Evolutionary conservation across 495 filamentous ascomycete species (phyloP).

Genomic region (Chaetomium cochliodes): DNA sequence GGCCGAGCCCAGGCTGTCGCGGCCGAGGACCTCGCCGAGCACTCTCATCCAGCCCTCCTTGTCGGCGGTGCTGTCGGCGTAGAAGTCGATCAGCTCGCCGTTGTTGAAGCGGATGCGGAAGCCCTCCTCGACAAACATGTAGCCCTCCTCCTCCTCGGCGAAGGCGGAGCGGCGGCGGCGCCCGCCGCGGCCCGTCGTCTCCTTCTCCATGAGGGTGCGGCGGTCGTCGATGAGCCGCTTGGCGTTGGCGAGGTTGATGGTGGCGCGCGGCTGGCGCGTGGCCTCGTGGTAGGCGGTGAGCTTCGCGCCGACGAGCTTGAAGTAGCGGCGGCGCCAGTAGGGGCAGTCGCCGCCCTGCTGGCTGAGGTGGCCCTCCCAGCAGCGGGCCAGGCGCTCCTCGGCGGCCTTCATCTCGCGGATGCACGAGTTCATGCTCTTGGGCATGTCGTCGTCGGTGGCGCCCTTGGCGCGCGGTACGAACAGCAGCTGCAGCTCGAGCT

Average conservation of each 20-base stretch:
- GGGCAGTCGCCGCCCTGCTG: conserved; percentile 98
- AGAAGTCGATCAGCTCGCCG: conserved; percentile 97
- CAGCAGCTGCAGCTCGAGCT: conserved; percentile 86
- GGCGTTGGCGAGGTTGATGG: conserved; percentile 93
- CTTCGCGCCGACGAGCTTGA: conserved; percentile 87
- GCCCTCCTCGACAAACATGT: conserved; percentile 99
- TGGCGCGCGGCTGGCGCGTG: conserved; percentile 90
- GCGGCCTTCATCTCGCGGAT: conserved; percentile 89
- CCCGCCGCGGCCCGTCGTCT: conserved; percentile 69
- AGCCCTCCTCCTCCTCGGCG: conserved; percentile 97
- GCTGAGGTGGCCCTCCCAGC: conserved; percentile 84
- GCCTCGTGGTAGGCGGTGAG: conserved; percentile 95
- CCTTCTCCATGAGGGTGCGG: conserved; percentile 74
- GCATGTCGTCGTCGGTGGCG: conserved; percentile 91
- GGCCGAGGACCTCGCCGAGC: conserved; percentile 77
- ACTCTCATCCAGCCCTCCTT: conserved; percentile 96
- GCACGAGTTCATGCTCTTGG: conserved; percentile 95
- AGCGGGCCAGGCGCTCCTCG: conserved; percentile 66
- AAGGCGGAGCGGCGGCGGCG: conserved; percentile 89
- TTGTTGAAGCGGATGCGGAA: conserved; percentile 98
- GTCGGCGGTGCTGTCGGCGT: conserved; percentile 78
- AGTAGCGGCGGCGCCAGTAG: conserved; percentile 98
- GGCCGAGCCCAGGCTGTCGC: conserved; percentile 41
- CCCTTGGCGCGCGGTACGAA: conserved; percentile 92
- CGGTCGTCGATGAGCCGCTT: conserved; percentile 92